Conservation (phyloP, 2,329 filamentous ascomycete species). For the Cladosporium sp. region DNA sequence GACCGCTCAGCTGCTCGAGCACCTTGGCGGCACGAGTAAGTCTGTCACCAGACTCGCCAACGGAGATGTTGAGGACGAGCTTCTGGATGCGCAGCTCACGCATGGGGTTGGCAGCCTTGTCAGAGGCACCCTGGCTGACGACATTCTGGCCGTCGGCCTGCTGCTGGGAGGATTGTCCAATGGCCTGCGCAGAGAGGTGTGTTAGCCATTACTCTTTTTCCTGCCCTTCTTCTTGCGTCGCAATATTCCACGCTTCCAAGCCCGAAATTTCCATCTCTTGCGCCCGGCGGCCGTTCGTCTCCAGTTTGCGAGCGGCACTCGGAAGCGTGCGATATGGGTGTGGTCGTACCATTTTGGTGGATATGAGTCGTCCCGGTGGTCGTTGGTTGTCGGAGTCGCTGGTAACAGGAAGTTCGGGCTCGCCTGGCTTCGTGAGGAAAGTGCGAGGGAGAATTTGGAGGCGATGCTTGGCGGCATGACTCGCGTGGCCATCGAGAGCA, state of each 20-base stretch:
- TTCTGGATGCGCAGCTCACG: conserved; percentile 99
- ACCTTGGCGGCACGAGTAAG: conserved; percentile 99
- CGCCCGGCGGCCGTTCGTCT: conserved; percentile 2
- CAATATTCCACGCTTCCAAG: conserved; percentile 22
- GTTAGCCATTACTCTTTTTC: conserved; percentile 13
- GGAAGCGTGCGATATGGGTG: conserved; percentile 20
- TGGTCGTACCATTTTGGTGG: conserved; percentile 17
- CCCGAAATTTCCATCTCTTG: conserved; percentile 8
- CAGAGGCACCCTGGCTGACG: conserved; percentile 41
- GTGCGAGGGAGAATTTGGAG: conserved; percentile 11
- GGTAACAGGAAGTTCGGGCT: not conserved
- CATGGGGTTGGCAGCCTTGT: conserved; percentile 96
- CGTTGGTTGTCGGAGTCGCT: conserved; percentile 20
- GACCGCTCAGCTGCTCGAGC: conserved; percentile 98
- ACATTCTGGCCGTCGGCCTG: conserved; percentile 35
- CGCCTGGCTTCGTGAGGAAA: conserved; percentile 11
- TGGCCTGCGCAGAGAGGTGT: conserved; percentile 25
- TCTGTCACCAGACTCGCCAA: conserved; percentile 99
- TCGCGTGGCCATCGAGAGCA: conserved; percentile 4
- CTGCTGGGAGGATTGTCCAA: conserved; percentile 31
- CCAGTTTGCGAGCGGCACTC: conserved; percentile 23
- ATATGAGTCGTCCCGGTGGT: conserved; percentile 20
- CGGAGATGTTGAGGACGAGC: conserved; percentile 99
- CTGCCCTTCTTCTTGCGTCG: conserved; percentile 34
- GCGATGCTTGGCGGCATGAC: conserved; percentile 8